A percentile compares a stretch with the other conserved stretches of the same genome.
Evolutionary conservation across 1,284 basidiomycete species (phyloP).

Genomic region (Ceratobasidium sp.): DNA sequence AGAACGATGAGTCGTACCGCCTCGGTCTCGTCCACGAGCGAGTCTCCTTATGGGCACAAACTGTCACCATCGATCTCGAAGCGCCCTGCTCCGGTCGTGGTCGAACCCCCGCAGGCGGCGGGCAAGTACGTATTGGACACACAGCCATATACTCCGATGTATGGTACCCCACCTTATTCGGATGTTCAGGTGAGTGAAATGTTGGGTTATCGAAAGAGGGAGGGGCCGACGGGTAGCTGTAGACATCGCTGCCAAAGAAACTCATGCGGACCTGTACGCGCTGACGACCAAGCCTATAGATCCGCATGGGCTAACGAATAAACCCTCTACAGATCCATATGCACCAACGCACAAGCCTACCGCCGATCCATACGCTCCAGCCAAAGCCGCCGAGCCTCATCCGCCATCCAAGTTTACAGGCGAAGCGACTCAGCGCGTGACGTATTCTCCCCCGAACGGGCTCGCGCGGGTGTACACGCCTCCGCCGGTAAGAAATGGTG

Average conservation of each 20-base stretch:
- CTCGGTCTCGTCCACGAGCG: conserved; percentile 20
- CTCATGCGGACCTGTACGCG: conserved; percentile 43
- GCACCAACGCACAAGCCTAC: conserved; percentile 47
- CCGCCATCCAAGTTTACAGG: conserved; percentile 38
- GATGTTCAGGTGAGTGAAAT: conserved; percentile 40
- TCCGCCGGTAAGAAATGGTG: conserved; percentile 26
- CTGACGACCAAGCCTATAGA: conserved; percentile 18
- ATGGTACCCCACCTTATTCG: conserved; percentile 37
- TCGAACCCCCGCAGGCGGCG: conserved; percentile 23
- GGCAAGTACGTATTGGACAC: conserved; percentile 32
- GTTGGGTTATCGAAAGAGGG: background rate
- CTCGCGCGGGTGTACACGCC: conserved; percentile 43
- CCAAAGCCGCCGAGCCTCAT: conserved; percentile 44
- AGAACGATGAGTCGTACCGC: conserved; percentile 33
- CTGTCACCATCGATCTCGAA: conserved; percentile 38
- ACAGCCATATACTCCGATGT: conserved; percentile 46
- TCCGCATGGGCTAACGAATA: conserved; percentile 19
- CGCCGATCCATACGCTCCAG: conserved; percentile 45
- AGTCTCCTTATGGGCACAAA: conserved; percentile 30
- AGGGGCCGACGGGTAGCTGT: background rate
- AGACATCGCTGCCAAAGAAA: conserved; percentile 35
- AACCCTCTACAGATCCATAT: conserved; percentile 50
- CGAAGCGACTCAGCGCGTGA: conserved; percentile 38
- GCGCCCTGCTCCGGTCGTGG: conserved; percentile 39
- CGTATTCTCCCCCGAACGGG: conserved; percentile 38